Base-by-base conservation (phyloP, 495 filamentous ascomycete species). In the Rhypophila decipiens region DNA sequence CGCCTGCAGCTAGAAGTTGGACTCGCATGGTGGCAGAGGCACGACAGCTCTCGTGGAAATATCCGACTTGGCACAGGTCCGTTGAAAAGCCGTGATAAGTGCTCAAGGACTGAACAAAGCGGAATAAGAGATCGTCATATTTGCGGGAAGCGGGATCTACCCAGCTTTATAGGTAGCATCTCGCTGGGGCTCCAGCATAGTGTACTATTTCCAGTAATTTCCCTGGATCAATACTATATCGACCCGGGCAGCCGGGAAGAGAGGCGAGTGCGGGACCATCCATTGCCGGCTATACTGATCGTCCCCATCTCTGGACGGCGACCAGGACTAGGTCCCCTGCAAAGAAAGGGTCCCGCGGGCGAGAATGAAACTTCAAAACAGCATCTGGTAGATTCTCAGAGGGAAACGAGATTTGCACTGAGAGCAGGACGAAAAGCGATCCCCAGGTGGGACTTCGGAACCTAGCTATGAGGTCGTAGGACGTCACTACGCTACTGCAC, bases 241-340 rank as follows among this genome's bases (percentile, higher is more conserved):
- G 53, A 48, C 13, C 46, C 57, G 52, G 57, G 55, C 54, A 60
- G 44, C 57, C 57, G 57, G 57, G 44, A 50, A 19, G 42, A 36
- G 19, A 43, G 40, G 40, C 24, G 40, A 34, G 17, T 29, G 31
- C 36, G 31, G 49, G 42, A 42, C 49, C 17, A 33, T 39, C 40
- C 33, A 19, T 38, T 39, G 49, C 44, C 53, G 51, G 50, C 50
- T 57, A 57, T 53, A 57, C 53, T 57, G 39, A 7, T 20, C 22
- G 41, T 22, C 5, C 29, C 15, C 29, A 45, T 35, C 42, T 21
- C 8, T n/a, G n/a, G n/a, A n/a, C 18, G 15, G 13, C 40, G 40
- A 17, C 40, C 23, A 12, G 11, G 40, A 15, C 12, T 29, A 2
- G 40, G 17, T 7, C 10, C n/a, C n/a, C n/a, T n/a, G n/a, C n/a